These are phyloP conservation scores for Geum urbanum DNA, from an alignment of 306 rosid species.

Conservation along the genomic window DNA sequence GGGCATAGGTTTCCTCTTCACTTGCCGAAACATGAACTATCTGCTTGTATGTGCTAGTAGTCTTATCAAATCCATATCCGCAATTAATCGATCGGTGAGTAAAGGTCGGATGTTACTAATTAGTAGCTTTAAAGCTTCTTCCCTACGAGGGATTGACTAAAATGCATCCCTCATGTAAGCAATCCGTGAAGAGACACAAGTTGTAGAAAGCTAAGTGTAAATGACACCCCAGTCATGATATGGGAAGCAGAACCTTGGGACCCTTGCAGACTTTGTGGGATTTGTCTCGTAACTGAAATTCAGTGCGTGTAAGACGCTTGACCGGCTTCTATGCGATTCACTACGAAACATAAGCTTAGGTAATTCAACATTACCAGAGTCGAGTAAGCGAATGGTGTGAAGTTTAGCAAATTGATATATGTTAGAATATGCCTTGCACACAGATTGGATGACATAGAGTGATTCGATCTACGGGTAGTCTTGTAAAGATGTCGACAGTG, in stretches of 20 bases:
- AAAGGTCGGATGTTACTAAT: not conserved
- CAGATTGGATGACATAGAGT: not conserved
- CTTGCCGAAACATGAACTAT: not conserved
- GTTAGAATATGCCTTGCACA: not conserved
- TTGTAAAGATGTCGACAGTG: not conserved
- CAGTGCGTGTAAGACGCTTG: not conserved
- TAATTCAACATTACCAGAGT: not conserved
- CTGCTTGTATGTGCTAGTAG: not conserved
- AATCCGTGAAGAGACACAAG: not conserved
- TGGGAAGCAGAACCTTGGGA: not conserved
- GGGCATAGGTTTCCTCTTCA: not conserved
- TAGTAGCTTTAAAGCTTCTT: not conserved
- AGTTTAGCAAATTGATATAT: too few species aligned
- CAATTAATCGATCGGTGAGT: too few species aligned
- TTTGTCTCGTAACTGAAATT: too few species aligned
- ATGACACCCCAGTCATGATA: too few species aligned
- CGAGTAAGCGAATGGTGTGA: not conserved
- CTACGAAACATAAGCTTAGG: not conserved
- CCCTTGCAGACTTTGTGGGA: not conserved
- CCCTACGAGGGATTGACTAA: not conserved
- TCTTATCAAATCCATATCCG: not conserved
- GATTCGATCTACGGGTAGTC: not conserved
- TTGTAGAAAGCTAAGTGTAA: not conserved
- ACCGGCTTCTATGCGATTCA: not conserved
- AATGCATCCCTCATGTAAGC: not conserved